These are phyloP conservation scores for Fusarium sp. DNA, from an alignment of 2,329 filamentous ascomycete genomes.

Conservation along the genomic window DNA sequence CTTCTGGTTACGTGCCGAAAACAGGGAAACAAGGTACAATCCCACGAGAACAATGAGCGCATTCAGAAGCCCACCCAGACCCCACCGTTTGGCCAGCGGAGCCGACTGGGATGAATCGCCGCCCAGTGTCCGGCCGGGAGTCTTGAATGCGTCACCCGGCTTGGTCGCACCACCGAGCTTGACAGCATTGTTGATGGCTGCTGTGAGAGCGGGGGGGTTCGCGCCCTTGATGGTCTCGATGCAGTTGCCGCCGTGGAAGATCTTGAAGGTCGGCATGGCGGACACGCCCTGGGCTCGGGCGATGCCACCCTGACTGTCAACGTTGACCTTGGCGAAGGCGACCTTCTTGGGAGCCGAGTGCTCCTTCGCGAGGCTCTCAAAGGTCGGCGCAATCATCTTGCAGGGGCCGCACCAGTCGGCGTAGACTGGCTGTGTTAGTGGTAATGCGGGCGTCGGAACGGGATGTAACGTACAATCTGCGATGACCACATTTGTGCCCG, in stretches of 20 bases:
- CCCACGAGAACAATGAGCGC: conserved; percentile 70
- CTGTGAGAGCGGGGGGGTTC: conserved; percentile 81
- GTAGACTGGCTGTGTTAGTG: conserved; percentile 75
- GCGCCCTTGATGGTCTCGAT: conserved; percentile 87
- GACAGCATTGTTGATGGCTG: conserved; percentile 81
- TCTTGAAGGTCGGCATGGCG: conserved; percentile 95
- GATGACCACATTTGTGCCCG: conserved; percentile 84
- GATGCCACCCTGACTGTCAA: conserved; percentile 85
- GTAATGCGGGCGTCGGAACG: conserved; percentile 42
- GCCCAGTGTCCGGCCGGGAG: conserved; percentile 72
- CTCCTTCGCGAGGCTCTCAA: conserved; percentile 85
- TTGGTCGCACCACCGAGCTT: conserved; percentile 65
- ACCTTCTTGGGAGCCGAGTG: conserved; percentile 86
- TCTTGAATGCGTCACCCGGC: conserved; percentile 66
- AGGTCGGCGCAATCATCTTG: conserved; percentile 91
- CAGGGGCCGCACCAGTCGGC: conserved; percentile 97
- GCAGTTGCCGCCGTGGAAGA: conserved; percentile 83
- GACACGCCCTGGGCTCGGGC: conserved; percentile 83
- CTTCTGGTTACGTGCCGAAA: conserved; percentile 65
- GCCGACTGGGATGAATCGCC: conserved; percentile 51
- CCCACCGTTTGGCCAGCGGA: conserved; percentile 37
- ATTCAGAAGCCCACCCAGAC: conserved; percentile 64
- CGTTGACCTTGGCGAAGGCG: conserved; percentile 93
- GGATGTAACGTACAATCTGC: conserved; percentile 82
- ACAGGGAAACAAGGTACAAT: conserved; percentile 74